Percentiles rank a stretch among this genome's conserved stretches.
Conservation (phyloP, 1,284 basidiomycete genomes). For the Ceratobasidium sp. region DNA sequence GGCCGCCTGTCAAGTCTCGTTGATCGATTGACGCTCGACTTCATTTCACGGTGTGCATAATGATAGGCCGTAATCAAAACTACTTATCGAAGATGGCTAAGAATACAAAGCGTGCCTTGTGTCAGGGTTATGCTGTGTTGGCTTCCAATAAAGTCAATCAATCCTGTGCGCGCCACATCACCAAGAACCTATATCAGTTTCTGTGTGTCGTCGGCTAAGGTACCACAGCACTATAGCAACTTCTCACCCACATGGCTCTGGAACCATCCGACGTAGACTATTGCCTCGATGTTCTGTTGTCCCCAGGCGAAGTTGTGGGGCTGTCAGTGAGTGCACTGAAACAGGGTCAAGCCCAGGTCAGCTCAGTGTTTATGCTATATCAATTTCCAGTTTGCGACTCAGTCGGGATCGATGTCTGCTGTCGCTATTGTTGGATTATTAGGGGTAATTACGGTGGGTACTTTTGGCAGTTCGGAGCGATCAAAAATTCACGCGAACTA, state of each 20-base stretch:
- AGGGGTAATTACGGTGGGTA: conserved; percentile 3
- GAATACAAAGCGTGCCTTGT: too few species aligned
- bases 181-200: too few species aligned
- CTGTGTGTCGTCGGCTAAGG: too few species aligned
- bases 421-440: conserved; percentile 27
- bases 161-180: too few species aligned
- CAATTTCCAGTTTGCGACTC: conserved; percentile 32
- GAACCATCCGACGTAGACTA: not conserved
- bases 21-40: not conserved
- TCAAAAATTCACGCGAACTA: not conserved
- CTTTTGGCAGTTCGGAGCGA: not conserved
- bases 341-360: not conserved
- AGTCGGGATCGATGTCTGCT: conserved; percentile 37
- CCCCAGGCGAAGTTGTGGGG: not conserved
- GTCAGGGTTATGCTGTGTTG: too few species aligned
- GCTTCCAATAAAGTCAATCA: too few species aligned
- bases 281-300: not conserved
- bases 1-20: not conserved
- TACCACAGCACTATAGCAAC: too few species aligned
- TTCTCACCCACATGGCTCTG: too few species aligned
- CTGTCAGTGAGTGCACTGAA: not conserved
- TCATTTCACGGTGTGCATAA: not conserved
- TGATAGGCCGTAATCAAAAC: too few species aligned
- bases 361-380: not conserved
- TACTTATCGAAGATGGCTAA: too few species aligned